Conservation (phyloP, 2,329 filamentous ascomycete genomes). For the Xylariales sp. region DNA sequence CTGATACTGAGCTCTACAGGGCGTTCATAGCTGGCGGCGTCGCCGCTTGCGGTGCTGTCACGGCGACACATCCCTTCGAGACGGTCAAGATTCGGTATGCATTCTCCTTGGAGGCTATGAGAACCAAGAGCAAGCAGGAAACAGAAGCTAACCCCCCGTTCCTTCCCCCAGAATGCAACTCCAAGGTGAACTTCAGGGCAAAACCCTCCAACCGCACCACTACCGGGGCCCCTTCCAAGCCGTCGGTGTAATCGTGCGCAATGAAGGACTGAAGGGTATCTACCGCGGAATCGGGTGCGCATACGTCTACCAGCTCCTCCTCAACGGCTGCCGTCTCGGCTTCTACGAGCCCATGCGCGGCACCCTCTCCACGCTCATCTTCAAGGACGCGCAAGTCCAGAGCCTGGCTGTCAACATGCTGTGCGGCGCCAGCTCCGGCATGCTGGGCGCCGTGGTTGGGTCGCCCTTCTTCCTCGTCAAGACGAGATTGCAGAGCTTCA, state of each 20-base stretch:
- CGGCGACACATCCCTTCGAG: slow-evolving; percentile 96
- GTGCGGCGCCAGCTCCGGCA: slow-evolving; percentile 80
- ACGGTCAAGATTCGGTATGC: slow-evolving; percentile 94
- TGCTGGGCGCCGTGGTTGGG: slow-evolving; percentile 87
- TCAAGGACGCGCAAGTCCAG: slow-evolving; percentile 70
- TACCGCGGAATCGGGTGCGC: slow-evolving; percentile 88
- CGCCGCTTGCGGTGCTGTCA: slow-evolving; percentile 94
- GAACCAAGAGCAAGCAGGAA: too few species aligned
- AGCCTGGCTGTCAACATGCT: slow-evolving; percentile 90
- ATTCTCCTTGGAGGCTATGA: neutral
- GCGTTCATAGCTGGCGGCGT: slow-evolving; percentile 95
- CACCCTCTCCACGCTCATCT: slow-evolving; percentile 62
- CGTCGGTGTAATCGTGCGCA: slow-evolving; percentile 80
- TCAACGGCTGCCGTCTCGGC: slow-evolving; percentile 93
- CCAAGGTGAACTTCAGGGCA: slow-evolving; percentile 89
- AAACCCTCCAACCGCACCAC: slow-evolving; percentile 76
- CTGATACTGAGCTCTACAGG: too few species aligned
- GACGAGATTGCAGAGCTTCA: slow-evolving; percentile 90
- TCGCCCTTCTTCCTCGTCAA: slow-evolving; percentile 98
- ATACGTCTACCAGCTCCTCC: slow-evolving; percentile 91
- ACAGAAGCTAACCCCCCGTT: too few species aligned
- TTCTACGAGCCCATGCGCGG: slow-evolving; percentile 95
- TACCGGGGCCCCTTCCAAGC: slow-evolving; percentile 92
- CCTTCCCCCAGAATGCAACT: slow-evolving; percentile 96
- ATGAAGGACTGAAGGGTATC: slow-evolving; percentile 81